A percentile compares a stretch with the other conserved stretches of the same genome.
These are phyloP conservation scores for Penicillium sp. DNA, from an alignment of 2,329 filamentous ascomycete genomes.

Conservation along the genomic window DNA sequence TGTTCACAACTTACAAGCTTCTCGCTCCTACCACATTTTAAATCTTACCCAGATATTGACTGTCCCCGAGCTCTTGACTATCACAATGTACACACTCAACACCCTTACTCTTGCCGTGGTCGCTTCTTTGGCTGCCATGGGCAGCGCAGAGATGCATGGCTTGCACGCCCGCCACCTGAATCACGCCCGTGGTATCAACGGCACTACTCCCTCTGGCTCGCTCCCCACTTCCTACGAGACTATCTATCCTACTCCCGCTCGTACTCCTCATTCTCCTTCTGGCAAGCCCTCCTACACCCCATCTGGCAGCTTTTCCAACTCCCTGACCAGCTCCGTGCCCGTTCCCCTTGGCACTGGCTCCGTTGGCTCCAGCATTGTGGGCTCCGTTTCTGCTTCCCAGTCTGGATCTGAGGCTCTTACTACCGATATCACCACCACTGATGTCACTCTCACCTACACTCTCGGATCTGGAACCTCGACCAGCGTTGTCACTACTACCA, in stretches of 20 bases:
- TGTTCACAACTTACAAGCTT: neutral
- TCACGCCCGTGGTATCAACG: conserved; percentile 3
- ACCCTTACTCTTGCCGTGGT: conserved; percentile 38
- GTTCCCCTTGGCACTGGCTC: conserved; percentile 23
- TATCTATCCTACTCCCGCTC: conserved; percentile 4
- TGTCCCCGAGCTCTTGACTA: neutral
- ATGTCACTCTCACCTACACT: conserved; percentile 43
- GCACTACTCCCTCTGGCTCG: neutral
- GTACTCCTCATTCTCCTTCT: conserved; percentile 5
- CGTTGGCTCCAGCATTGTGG: conserved; percentile 9
- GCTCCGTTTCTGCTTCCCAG: conserved; percentile 3
- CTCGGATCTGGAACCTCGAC: conserved; percentile 36
- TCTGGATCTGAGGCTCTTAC: conserved; percentile 1
- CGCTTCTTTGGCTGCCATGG: conserved; percentile 36
- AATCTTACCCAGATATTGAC: neutral
- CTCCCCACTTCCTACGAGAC: conserved; percentile 6
- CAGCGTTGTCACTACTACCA: conserved; percentile 31
- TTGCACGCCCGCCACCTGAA: conserved; percentile 23
- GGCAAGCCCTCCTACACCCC: conserved; percentile 10
- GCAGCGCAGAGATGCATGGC: conserved; percentile 33
- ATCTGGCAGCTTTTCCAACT: neutral
- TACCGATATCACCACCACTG: conserved; percentile 14
- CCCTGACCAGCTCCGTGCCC: conserved; percentile 6
- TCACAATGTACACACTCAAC: conserved; percentile 37
- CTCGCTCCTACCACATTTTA: neutral